Evolutionary conservation across 2,329 filamentous ascomycete genomes (phyloP), one percentile per base, ranked within the genome.

Genomic region (Xylariales sp.): DNA sequence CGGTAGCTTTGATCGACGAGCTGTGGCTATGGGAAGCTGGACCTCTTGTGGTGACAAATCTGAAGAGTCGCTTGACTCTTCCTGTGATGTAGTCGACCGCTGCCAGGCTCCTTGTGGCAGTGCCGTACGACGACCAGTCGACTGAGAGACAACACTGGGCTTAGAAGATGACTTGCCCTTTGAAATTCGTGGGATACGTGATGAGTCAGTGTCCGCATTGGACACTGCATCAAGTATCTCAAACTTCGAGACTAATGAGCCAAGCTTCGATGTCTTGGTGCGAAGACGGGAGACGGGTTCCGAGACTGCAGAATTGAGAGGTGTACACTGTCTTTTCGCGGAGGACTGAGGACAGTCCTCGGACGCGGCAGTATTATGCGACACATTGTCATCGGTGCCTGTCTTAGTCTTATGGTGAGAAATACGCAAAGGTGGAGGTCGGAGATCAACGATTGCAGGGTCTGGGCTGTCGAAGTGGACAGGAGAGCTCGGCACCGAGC

Each of bases 241-340:
- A 18, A 63, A 65, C 18, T 58, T 63, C 7, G 62, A 60, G 12
- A 63, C 55, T 3, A 65, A 49, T 2, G 52, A 45, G 6, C 50
- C 55, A 7, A 65, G 46, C 14, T 48, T 55, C 1, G 50, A 38
- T 2, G 49, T 42, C 4, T 46, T 38, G n/a, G 31, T 16, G 16
- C 47, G 51, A 22, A 42, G 46, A n/a, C 47, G 47, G 19, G 46
- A 46, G 40, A 29, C 8, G 18, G 10, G 28, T 5, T 21, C 12
- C n/a, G n/a, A n/a, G n/a, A n/a, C n/a, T n/a, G n/a, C n/a, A n/a
- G n/a, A n/a, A n/a, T n/a, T n/a, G n/a, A n/a, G n/a, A n/a, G n/a
- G n/a, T n/a, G n/a, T n/a, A n/a, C n/a, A n/a, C n/a, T n/a, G n/a
- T n/a, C n/a, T n/a, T n/a, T n/a, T n/a, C n/a, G n/a, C n/a, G n/a